These are phyloP conservation scores for Ramularia collo-cygni DNA, from an alignment of 2,329 filamentous ascomycete species.

Conservation along the genomic window DNA sequence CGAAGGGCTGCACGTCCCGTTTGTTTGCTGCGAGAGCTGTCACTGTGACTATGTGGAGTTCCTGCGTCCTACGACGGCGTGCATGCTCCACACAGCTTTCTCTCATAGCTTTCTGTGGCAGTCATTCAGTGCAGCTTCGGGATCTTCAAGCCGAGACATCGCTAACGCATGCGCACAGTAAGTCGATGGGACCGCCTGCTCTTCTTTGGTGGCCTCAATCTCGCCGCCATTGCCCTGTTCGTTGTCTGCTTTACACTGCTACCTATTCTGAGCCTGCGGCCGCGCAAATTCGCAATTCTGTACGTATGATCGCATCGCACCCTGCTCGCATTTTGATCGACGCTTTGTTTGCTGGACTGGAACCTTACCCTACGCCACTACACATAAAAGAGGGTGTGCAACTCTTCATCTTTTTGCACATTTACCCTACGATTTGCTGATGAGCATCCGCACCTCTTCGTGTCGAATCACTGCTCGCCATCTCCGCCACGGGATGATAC, in stretches of 20 bases:
- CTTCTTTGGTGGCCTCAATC: constrained; percentile 84
- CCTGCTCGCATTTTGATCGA: constrained; percentile 6
- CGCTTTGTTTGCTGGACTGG: constrained; percentile 9
- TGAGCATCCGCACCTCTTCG: no score
- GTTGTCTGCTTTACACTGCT: constrained; percentile 87
- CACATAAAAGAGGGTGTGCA: constrained; percentile 20
- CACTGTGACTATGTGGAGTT: constrained; percentile 21
- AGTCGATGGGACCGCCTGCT: constrained; percentile 94
- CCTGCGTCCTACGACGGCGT: constrained; percentile 22
- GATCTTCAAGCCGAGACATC: constrained; percentile 26
- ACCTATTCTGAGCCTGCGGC: constrained; percentile 70
- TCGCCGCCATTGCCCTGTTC: constrained; percentile 86
- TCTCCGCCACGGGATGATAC: constrained; percentile 22
- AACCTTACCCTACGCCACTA: constrained; percentile 9
- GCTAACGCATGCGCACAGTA: constrained; percentile 53
- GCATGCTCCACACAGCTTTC: constrained; percentile 16
- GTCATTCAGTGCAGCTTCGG: constrained; percentile 12
- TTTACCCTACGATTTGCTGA: constrained; percentile 10
- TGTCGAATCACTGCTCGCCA: constrained; percentile 13
- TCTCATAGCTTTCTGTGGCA: constrained; percentile 6
- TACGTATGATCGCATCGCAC: constrained; percentile 66
- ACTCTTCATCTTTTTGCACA: constrained; percentile 15
- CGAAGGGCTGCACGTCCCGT: constrained; percentile 16
- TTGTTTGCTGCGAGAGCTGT: constrained; percentile 11
- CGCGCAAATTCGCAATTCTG: constrained; percentile 94